Conservation (phyloP, 2,329 filamentous ascomycete genomes). For the Sclerotinia glacialis region DNA sequence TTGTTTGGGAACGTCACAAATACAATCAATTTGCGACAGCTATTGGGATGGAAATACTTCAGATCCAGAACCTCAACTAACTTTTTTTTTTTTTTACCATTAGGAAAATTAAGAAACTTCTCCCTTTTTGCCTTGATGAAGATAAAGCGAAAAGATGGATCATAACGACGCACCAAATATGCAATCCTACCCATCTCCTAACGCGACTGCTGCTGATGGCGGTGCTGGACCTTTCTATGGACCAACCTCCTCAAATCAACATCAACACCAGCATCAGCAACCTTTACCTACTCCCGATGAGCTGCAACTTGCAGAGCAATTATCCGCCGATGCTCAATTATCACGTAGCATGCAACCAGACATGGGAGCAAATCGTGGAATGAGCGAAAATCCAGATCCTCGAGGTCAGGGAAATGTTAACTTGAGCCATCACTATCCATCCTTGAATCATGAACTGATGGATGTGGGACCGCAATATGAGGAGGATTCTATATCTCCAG, state of each 20-base stretch:
- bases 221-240: slow-evolving; percentile 36
- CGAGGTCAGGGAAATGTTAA: slow-evolving; percentile 40
- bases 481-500: slow-evolving; percentile 45
- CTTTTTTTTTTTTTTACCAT: slow-evolving; percentile 24
- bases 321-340: slow-evolving; percentile 41
- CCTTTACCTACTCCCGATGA: slow-evolving; percentile 40
- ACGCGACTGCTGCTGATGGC: slow-evolving; percentile 33
- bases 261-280: slow-evolving; percentile 33
- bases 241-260: slow-evolving; percentile 29
- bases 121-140: slow-evolving; percentile 27
- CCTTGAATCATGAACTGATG: slow-evolving; percentile 31
- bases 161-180: slow-evolving; percentile 35
- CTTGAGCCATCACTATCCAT: slow-evolving; percentile 34
- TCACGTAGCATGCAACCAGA: slow-evolving; percentile 47
- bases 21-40: slow-evolving; percentile 18
- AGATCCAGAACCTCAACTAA: slow-evolving; percentile 30
- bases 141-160: slow-evolving; percentile 25
- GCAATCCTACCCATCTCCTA: slow-evolving; percentile 38
- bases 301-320: slow-evolving; percentile 36
- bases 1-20: slow-evolving; percentile 23
- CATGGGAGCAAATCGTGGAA: slow-evolving; percentile 42
- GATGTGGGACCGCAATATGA: slow-evolving; percentile 47
- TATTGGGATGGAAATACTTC: slow-evolving; percentile 7
- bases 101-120: slow-evolving; percentile 25
- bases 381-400: slow-evolving; percentile 42